These are phyloP conservation scores for Imleria badia DNA, from an alignment of 768 basidiomycete genomes.

Conservation along the genomic window DNA sequence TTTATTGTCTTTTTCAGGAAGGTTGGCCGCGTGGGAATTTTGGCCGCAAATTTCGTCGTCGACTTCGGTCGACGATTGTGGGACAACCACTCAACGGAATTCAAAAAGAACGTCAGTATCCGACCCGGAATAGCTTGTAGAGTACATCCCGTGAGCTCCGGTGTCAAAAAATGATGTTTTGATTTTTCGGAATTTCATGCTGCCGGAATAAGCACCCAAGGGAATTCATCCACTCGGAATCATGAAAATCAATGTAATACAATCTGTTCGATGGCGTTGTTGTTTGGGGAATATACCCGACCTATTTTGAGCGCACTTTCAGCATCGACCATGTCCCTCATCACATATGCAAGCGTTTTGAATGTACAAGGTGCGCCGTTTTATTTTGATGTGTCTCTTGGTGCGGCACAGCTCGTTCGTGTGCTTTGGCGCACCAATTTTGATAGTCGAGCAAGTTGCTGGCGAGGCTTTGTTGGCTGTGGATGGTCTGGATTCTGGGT, in stretches of 20 bases:
- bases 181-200: background rate
- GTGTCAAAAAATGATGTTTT: background rate
- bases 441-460: conserved; percentile 74
- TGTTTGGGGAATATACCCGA: conserved; percentile 78
- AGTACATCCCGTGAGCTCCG: no score
- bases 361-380: conserved; percentile 78
- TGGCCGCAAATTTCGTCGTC: background rate
- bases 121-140: background rate
- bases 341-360: conserved; percentile 77
- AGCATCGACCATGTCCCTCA: conserved; percentile 64
- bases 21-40: background rate
- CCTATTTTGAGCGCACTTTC: conserved; percentile 79
- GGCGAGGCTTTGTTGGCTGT: conserved; percentile 86
- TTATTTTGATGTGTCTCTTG: conserved; percentile 74
- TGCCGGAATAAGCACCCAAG: background rate
- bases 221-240: no score
- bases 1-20: background rate
- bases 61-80: background rate
- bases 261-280: conserved; percentile 90
- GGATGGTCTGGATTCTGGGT: conserved; percentile 88
- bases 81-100: background rate
- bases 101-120: background rate
- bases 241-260: background rate
- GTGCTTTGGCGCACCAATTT: conserved; percentile 79
- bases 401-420: conserved; percentile 73